These are phyloP conservation scores for Claviceps fusiformis DNA, from an alignment of 2,329 filamentous ascomycete genomes.

Conservation along the genomic window DNA sequence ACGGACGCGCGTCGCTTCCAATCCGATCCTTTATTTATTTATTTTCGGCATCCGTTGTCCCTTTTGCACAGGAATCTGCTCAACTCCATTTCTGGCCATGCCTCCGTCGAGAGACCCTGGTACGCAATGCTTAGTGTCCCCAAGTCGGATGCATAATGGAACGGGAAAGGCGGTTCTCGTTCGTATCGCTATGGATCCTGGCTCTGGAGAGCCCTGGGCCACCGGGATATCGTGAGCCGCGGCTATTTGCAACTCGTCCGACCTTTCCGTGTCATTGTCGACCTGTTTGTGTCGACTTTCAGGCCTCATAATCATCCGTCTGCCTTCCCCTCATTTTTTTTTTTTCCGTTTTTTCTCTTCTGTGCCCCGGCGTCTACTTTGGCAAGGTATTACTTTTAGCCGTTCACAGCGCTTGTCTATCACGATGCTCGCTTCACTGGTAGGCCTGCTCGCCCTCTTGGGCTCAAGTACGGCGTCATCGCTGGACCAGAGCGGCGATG, in stretches of 20 bases:
- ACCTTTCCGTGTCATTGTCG: background rate
- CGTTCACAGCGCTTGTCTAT: background rate
- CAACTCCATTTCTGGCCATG: no score
- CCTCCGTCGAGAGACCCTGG: no score
- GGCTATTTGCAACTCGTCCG: background rate
- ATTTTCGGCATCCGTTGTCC: no score
- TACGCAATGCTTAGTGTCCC: no score
- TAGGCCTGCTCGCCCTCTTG: slow-evolving; percentile 3
- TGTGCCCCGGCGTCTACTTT: background rate
- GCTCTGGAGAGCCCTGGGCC: background rate
- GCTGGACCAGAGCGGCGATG: background rate
- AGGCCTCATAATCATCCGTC: background rate
- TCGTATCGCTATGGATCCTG: background rate
- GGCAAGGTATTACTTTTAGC: background rate
- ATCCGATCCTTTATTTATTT: no score
- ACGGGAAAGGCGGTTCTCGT: no score
- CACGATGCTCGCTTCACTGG: background rate
- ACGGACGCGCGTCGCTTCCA: no score
- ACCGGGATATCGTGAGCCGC: background rate
- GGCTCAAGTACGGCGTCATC: slow-evolving; percentile 10
- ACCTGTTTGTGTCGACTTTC: background rate
- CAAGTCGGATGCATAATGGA: no score
- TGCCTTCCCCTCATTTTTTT: no score
- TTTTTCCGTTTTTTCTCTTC: no score
- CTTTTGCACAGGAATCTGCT: no score